Conservation (phyloP, 2,329 filamentous ascomycete genomes). For the Biscogniauxia mediterranea region DNA sequence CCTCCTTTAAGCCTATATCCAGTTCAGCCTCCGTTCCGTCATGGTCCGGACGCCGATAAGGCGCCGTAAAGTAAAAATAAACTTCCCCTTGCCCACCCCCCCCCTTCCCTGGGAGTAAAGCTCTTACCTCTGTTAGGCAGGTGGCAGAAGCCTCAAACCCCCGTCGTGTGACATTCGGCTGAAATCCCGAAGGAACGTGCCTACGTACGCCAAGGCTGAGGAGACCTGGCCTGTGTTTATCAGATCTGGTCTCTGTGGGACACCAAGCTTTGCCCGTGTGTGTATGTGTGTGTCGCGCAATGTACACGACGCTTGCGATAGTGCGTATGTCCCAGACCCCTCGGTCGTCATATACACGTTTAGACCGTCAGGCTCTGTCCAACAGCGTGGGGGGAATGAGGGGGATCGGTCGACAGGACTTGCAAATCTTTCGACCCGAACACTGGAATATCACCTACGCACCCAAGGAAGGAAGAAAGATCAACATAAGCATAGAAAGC, state of each 20-base stretch:
- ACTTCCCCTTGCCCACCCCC: background rate
- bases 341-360: background rate
- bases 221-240: background rate
- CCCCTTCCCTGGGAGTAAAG: background rate
- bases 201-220: conserved; percentile 2
- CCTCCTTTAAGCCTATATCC: background rate
- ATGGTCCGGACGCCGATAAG: background rate
- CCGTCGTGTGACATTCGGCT: conserved; percentile 3
- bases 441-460: background rate
- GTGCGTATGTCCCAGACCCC: background rate
- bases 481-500: background rate
- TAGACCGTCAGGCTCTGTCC: background rate
- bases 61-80: background rate
- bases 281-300: too few relatives aligned
- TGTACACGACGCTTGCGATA: background rate
- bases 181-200: conserved; percentile 3
- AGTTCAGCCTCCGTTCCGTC: background rate
- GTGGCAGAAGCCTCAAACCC: background rate
- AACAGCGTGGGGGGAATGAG: background rate
- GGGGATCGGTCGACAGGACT: background rate
- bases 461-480: background rate
- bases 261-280: background rate
- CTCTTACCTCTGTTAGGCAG: background rate
- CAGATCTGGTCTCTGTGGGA: background rate
- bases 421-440: background rate